Evolutionary conservation across 2,329 filamentous ascomycete genomes (phyloP).

Genomic region (Thielaviopsis populi): DNA sequence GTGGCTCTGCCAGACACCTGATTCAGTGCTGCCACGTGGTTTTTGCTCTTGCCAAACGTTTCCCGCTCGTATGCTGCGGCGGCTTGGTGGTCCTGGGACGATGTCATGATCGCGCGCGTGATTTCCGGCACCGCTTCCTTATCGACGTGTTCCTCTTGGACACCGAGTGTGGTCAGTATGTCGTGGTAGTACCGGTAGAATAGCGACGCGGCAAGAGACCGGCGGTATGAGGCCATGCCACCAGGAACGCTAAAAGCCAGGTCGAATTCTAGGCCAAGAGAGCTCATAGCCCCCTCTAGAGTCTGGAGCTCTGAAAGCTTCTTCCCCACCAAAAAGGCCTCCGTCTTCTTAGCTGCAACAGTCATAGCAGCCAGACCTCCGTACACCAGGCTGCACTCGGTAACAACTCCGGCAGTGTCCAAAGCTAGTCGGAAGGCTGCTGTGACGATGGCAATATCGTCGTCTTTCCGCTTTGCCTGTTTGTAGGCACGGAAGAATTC

Average conservation of each 20-base stretch:
- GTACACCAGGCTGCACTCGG: conserved; percentile 68
- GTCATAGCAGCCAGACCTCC: conserved; percentile 92
- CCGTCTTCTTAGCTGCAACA: conserved; percentile 67
- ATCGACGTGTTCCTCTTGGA: conserved; percentile 39
- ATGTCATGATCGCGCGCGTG: conserved; percentile 66
- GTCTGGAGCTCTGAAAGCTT: conserved; percentile 67
- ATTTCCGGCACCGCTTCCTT: conserved; percentile 68
- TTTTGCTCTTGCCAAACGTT: conserved; percentile 69
- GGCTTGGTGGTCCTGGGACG: conserved; percentile 61
- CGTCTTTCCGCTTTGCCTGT: conserved; percentile 91
- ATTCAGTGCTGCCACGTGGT: conserved; percentile 81
- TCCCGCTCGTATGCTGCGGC: conserved; percentile 66
- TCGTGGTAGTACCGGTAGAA: conserved; percentile 98
- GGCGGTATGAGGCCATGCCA: conserved; percentile 93
- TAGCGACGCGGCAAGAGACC: conserved; percentile 78
- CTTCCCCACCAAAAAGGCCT: conserved; percentile 60
- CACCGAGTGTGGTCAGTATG: conserved; percentile 45
- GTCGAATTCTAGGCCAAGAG: conserved; percentile 79
- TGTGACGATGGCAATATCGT: conserved; percentile 96
- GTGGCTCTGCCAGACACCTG: conserved; percentile 89
- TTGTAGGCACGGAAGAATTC: conserved; percentile 88
- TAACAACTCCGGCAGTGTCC: conserved; percentile 52
- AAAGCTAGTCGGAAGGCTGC: conserved; percentile 64
- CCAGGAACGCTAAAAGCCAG: conserved; percentile 82
- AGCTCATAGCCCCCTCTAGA: conserved; percentile 77